These are phyloP conservation scores for Bassia scoparia DNA, from an alignment of 148 eudicot species.

Conservation along the genomic window DNA sequence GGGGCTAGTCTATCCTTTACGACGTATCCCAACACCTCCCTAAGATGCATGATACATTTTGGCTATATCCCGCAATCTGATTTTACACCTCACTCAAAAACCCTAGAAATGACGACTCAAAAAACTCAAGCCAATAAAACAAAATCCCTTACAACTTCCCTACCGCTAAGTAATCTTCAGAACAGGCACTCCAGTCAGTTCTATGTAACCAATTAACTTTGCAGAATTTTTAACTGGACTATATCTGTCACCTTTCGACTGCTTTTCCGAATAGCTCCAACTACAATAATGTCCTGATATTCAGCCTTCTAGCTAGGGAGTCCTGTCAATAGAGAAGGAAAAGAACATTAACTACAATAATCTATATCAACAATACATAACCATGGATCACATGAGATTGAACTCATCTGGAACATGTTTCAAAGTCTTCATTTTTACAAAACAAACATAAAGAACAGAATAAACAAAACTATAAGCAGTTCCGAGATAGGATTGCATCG, in stretches of 20 bases:
- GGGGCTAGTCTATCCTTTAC: slow-evolving; percentile 29
- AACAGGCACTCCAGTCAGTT: slow-evolving; percentile 31
- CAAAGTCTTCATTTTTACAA: not conserved
- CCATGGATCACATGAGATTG: not conserved
- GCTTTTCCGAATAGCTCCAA: slow-evolving; percentile 31
- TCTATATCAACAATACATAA: not conserved
- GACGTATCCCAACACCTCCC: slow-evolving; percentile 18
- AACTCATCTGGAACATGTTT: not conserved
- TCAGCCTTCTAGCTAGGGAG: slow-evolving; percentile 33
- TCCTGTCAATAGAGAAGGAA: slow-evolving; percentile 25
- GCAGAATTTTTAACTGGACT: slow-evolving; percentile 31
- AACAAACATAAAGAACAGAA: not conserved
- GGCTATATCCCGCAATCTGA: slow-evolving; percentile 30
- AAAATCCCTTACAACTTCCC: slow-evolving; percentile 39
- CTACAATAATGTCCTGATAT: slow-evolving; percentile 28
- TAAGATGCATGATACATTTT: slow-evolving; percentile 22
- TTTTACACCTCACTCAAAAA: slow-evolving; percentile 34
- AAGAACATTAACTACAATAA: not conserved
- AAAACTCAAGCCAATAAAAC: slow-evolving; percentile 18
- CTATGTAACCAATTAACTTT: slow-evolving; percentile 31
- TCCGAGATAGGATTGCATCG: not conserved
- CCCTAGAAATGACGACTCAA: slow-evolving; percentile 19
- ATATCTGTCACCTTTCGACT: slow-evolving; percentile 21
- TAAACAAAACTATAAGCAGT: not conserved
- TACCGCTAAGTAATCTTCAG: slow-evolving; percentile 25